Percentiles rank a stretch among this genome's conserved stretches.
phyloP scores from a whole-genome alignment of 345 rosid genomes.

The Populus alba region DNA sequence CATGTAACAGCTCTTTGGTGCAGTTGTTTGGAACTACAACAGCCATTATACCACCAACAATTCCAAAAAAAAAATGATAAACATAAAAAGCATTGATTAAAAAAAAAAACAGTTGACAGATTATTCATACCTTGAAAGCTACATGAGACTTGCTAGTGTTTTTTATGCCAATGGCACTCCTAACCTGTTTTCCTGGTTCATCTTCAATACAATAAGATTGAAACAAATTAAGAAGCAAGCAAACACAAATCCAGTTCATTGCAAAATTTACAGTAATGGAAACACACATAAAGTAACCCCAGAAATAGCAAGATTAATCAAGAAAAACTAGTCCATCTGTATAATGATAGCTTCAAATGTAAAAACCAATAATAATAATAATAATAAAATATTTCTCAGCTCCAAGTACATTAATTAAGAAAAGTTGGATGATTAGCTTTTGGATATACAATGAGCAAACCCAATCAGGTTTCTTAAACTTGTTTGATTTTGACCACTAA shows the following conservation, averaged over 20 bases:
- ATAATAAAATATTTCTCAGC: neutral
- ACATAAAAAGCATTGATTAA: neutral
- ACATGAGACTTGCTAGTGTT: conserved; percentile 32
- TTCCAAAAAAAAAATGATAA: neutral
- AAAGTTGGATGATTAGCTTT: neutral
- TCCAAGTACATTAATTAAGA: neutral
- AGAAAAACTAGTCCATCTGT: neutral
- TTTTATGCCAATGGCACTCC: conserved; percentile 35
- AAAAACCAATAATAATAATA: neutral
- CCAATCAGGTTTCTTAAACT: neutral
- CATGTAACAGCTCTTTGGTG: conserved; percentile 40
- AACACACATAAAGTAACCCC: neutral
- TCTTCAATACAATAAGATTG: conserved; percentile 11
- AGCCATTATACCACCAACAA: neutral
- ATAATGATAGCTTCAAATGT: neutral
- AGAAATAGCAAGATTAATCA: neutral
- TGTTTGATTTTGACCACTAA: neutral
- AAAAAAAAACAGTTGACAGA: neutral
- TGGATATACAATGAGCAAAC: neutral
- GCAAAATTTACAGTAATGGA: neutral
- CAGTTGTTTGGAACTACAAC: conserved; percentile 35
- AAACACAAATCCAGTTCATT: too few relatives aligned
- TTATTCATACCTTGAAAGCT: conserved; percentile 31
- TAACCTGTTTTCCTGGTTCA: conserved; percentile 38
- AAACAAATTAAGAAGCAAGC: too few relatives aligned